These are phyloP conservation scores for Epichloe brachyelytri DNA, from an alignment of 2,329 filamentous ascomycete species.

Conservation along the genomic window DNA sequence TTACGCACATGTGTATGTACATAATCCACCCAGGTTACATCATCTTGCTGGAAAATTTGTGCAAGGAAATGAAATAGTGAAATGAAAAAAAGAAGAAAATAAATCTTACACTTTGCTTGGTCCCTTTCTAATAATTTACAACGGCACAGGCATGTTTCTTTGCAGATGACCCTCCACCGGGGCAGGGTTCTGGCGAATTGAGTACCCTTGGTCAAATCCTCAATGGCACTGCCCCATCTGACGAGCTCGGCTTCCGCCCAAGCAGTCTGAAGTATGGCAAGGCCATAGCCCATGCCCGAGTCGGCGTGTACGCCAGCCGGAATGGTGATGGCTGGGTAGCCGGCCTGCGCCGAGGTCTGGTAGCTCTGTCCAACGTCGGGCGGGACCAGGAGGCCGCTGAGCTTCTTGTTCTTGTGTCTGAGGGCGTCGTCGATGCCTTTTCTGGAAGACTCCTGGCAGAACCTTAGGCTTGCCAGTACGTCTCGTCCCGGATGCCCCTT, in stretches of 20 bases:
- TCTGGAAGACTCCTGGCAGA: constrained; percentile 45
- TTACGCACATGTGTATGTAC: no score
- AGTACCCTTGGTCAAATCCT: constrained; percentile 36
- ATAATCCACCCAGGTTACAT: no score
- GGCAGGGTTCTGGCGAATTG: constrained; percentile 35
- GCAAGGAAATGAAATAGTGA: no score
- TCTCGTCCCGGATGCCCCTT: constrained; percentile 48
- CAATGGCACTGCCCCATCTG: constrained; percentile 49
- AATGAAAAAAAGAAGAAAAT: no score
- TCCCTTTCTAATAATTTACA: constrained; percentile 5
- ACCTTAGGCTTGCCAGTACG: constrained; percentile 55
- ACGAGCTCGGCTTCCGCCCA: constrained; percentile 46
- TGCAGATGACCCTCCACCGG: constrained; percentile 38
- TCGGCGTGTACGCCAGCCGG: constrained; percentile 45
- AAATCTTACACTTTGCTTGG: no score
- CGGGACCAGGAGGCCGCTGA: constrained; percentile 56
- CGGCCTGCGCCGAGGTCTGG: constrained; percentile 61
- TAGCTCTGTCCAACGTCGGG: constrained; percentile 54
- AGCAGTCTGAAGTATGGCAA: constrained; percentile 46
- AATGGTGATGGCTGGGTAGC: constrained; percentile 60
- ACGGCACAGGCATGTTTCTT: constrained; percentile 29
- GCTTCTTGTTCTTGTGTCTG: constrained; percentile 25
- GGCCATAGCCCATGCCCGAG: constrained; percentile 46
- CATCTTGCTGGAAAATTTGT: no score
- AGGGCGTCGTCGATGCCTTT: constrained; percentile 60